Evolutionary conservation across 2,329 filamentous ascomycete genomes (phyloP), one percentile per base, ranked within the genome.

Genomic region (Trichoderma sp.): DNA sequence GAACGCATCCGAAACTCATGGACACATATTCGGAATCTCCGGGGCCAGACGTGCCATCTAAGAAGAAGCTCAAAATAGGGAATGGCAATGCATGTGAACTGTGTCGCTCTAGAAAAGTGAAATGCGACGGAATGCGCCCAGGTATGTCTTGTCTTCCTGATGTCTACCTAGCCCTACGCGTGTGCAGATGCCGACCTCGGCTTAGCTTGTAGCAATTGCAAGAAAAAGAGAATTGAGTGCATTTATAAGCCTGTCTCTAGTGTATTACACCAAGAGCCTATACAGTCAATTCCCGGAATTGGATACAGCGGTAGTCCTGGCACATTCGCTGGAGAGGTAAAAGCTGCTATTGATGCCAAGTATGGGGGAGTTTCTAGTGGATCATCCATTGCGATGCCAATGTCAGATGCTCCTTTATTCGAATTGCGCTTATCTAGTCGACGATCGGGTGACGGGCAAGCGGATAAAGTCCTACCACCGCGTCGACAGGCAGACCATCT

Each of bases 81-180:
- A 59, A 69, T 16, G 66, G 66, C 31, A 69, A 69, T 7, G 66
- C 66, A 5, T 69, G 66, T 59, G 66, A 69, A 16, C 4, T 69
- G 5, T 59, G 66, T 59, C 66, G 66, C 29, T 56, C 29, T 6
- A 69, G 18, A 21, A 59, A 69, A 31, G n/a, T 69, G 2, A 59
- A 38, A 56, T 69, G 66, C 31, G 65, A 67, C 41, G 65, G 65
- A n/a, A 53, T 38, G 45, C 66, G 50, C 29, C 66, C 66, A 69
- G 66, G 66, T 69, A 59, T 27, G 50, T 21, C 7, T 18, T n/a
- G 31, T 21, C 12, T 18, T n/a, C 18, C 14, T 14, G 8, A 50
- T n/a, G 18, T 50, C 45, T 50, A 21, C 45, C 12, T 18, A 24
- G 29, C 18, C 27, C 31, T 2, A 16, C 14, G 31, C 16, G 2